A percentile compares a stretch with the other conserved stretches of the same genome.
These are phyloP conservation scores for Pseudogymnoascus destructans DNA, from an alignment of 2,329 filamentous ascomycete species.

Conservation along the genomic window DNA sequence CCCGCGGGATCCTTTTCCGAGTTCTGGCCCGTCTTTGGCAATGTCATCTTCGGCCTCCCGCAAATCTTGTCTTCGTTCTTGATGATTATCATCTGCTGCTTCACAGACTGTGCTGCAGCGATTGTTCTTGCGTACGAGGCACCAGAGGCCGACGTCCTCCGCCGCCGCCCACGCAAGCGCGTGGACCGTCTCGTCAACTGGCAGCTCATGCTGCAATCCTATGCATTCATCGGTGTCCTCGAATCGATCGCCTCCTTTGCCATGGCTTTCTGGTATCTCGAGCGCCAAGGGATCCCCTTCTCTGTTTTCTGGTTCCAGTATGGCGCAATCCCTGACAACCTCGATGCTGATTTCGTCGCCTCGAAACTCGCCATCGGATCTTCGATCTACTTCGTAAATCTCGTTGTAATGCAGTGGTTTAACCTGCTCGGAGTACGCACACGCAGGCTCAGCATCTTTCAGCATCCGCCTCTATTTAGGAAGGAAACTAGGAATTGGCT, in stretches of 20 bases:
- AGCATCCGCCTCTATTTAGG: constrained; percentile 57
- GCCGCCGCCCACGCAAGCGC: constrained; percentile 53
- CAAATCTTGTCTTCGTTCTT: constrained; percentile 47
- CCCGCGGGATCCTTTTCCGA: constrained; percentile 48
- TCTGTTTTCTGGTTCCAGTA: constrained; percentile 54
- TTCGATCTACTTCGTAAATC: constrained; percentile 62
- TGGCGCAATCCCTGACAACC: constrained; percentile 33
- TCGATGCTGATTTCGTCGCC: constrained; percentile 42
- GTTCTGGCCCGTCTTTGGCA: constrained; percentile 49
- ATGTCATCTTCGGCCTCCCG: constrained; percentile 47
- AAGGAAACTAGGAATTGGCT: constrained; percentile 51
- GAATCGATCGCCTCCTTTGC: constrained; percentile 47
- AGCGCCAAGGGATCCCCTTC: constrained; percentile 52
- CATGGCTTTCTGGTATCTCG: constrained; percentile 55
- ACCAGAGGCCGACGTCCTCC: constrained; percentile 62
- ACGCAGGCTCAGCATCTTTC: constrained; percentile 52
- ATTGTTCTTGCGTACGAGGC: constrained; percentile 64
- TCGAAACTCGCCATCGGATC: constrained; percentile 30
- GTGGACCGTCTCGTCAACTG: constrained; percentile 62
- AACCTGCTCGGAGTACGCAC: constrained; percentile 58
- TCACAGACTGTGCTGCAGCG: constrained; percentile 64
- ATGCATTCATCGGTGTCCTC: constrained; percentile 55
- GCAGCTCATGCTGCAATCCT: constrained; percentile 59
- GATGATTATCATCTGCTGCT: constrained; percentile 41
- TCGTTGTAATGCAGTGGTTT: constrained; percentile 75